Conservation (phyloP, 352 stramenopile genomes). For the Halophytophthora batemanensis region DNA sequence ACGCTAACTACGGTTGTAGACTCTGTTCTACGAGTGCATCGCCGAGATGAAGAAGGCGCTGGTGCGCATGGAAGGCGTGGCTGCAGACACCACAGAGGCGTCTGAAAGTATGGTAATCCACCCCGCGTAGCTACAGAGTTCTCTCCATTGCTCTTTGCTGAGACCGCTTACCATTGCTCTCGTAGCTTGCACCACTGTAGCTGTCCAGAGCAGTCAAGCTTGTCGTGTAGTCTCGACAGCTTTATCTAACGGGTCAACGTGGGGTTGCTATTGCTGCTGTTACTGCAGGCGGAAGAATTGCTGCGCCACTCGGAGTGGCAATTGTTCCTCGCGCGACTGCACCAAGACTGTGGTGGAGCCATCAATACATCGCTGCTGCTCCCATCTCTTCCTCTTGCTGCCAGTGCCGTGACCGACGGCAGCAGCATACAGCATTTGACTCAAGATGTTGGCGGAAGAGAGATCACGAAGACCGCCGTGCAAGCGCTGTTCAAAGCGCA, state of each 20-base stretch:
- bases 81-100: conserved; percentile 20
- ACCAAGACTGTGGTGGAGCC: conserved; percentile 24
- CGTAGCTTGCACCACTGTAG: neutral
- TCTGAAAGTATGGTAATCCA: conserved; percentile 47
- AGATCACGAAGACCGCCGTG: conserved; percentile 6
- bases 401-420: neutral
- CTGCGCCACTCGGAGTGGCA: conserved; percentile 26
- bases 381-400: neutral
- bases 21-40: conserved; percentile 35
- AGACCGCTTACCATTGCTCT: neutral
- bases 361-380: conserved; percentile 21
- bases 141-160: neutral
- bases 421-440: neutral
- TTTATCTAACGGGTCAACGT: neutral
- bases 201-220: neutral
- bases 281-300: conserved; percentile 15
- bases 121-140: neutral
- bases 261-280: neutral
- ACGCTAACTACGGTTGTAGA: conserved; percentile 11
- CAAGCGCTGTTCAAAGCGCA: conserved; percentile 22
- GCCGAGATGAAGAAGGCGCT: conserved; percentile 42
- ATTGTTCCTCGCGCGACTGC: conserved; percentile 31
- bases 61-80: conserved; percentile 23
- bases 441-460: neutral
- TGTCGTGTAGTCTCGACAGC: neutral